Evolutionary conservation across 371 early-diverging fungal genomes (phyloP).

Genomic region (Mortierella sp.): DNA sequence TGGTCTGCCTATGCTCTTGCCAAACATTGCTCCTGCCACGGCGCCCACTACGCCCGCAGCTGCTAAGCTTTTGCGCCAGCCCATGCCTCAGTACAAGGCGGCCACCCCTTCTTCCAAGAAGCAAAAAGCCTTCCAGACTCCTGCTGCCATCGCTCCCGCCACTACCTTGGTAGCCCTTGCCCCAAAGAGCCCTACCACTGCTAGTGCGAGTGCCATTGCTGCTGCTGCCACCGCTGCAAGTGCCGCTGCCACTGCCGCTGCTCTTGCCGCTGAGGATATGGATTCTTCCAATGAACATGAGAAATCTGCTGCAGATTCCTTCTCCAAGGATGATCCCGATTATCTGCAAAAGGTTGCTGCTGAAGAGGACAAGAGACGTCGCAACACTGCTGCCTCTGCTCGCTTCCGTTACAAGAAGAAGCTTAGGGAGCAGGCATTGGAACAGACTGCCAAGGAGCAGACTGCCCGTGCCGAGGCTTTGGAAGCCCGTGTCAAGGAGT

Average conservation of each 20-base stretch:
- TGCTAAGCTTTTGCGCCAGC: constrained; percentile 59
- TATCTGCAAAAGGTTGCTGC: constrained; percentile 45
- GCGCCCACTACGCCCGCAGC: constrained; percentile 61
- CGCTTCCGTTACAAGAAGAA: constrained; percentile 97
- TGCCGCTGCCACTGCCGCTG: constrained; percentile 14
- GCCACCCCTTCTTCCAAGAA: constrained; percentile 34
- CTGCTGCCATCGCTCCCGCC: constrained; percentile 29
- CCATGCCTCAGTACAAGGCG: constrained; percentile 56
- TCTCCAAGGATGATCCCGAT: constrained; percentile 49
- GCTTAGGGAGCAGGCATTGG: constrained; percentile 87
- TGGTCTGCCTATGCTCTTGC: constrained; percentile 56
- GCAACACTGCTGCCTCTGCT: constrained; percentile 96
- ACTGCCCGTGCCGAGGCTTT: constrained; percentile 79
- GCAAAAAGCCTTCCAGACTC: constrained; percentile 24
- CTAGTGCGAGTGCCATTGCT: constrained; percentile 44
- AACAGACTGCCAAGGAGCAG: constrained; percentile 87
- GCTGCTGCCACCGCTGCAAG: constrained; percentile 29
- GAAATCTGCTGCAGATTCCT: constrained; percentile 22
- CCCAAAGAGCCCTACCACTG: constrained; percentile 49
- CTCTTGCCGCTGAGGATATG: constrained; percentile 15
- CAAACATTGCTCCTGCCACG: constrained; percentile 59
- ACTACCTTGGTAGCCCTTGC: constrained; percentile 24
- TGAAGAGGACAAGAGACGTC: constrained; percentile 87
- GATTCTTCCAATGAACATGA: constrained; percentile 25
- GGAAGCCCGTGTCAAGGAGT: constrained; percentile 82